These are phyloP conservation scores for Hippophae gyantsensis DNA, from an alignment of 306 rosid genomes.

Conservation along the genomic window DNA sequence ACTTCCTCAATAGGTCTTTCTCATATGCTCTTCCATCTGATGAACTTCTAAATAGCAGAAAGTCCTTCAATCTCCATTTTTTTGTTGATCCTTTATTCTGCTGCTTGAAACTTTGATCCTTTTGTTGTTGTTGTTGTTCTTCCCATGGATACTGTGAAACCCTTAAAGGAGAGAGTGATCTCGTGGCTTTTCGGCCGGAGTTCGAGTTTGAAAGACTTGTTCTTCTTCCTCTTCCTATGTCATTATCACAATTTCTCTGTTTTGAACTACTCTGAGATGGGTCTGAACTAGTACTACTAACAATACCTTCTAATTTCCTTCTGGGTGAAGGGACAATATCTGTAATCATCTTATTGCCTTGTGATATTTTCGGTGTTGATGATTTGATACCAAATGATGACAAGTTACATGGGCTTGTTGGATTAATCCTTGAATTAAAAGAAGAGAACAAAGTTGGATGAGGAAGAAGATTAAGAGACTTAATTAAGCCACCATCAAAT, in stretches of 20 bases:
- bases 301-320: background rate
- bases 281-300: too few species aligned
- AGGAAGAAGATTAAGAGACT: constrained; percentile 30
- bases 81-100: constrained; percentile 29
- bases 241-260: constrained; percentile 13
- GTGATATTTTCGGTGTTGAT: background rate
- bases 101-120: constrained; percentile 16
- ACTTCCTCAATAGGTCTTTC: constrained; percentile 56
- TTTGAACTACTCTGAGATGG: too few species aligned
- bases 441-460: background rate
- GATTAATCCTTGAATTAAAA: background rate
- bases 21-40: constrained; percentile 71
- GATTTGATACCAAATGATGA: constrained; percentile 6
- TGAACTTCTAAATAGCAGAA: constrained; percentile 73
- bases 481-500: constrained; percentile 57
- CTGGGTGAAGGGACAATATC: too few species aligned
- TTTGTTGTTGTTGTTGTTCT: constrained; percentile 10
- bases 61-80: constrained; percentile 75
- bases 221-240: constrained; percentile 43
- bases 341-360: constrained; percentile 19
- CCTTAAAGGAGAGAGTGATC: constrained; percentile 69
- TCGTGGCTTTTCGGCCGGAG: constrained; percentile 38
- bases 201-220: constrained; percentile 24
- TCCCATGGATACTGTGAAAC: constrained; percentile 38
- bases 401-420: background rate